These are phyloP conservation scores for Dalechampia spathulata DNA, from an alignment of 441 rosid species.

Conservation along the genomic window DNA sequence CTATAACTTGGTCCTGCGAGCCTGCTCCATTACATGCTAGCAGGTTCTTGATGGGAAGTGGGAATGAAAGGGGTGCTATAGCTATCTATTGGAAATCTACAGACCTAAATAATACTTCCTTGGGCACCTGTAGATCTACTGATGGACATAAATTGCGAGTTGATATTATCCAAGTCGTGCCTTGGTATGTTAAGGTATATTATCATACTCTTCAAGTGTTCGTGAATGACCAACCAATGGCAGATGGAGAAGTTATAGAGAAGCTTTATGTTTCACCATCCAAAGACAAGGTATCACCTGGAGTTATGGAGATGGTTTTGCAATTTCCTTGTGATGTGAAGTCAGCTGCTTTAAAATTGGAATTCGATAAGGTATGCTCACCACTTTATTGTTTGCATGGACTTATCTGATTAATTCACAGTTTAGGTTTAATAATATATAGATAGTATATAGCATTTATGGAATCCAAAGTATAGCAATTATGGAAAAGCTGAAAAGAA, in stretches of 20 bases:
- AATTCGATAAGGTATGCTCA: constrained; percentile 79
- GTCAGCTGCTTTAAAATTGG: constrained; percentile 69
- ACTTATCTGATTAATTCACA: neutral
- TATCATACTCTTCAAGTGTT: constrained; percentile 64
- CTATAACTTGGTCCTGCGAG: constrained; percentile 58
- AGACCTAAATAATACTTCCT: constrained; percentile 24
- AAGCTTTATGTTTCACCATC: constrained; percentile 79
- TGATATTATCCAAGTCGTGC: constrained; percentile 83
- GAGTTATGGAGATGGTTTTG: constrained; percentile 83
- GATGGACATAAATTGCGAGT: constrained; percentile 46
- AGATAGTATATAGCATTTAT: too few relatives aligned
- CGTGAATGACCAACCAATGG: constrained; percentile 57
- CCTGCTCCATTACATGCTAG: constrained; percentile 64
- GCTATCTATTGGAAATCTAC: constrained; percentile 74
- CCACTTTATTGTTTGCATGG: constrained; percentile 1
- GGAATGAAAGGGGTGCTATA: constrained; percentile 94
- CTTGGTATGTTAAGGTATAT: constrained; percentile 93
- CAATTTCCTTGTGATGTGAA: constrained; percentile 65
- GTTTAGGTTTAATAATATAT: neutral
- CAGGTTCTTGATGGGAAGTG: constrained; percentile 95
- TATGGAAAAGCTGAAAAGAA: neutral
- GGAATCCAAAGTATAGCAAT: too few relatives aligned
- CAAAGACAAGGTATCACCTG: constrained; percentile 84
- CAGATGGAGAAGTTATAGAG: constrained; percentile 40
- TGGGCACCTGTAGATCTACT: constrained; percentile 12